A percentile compares a stretch with the other conserved stretches of the same genome.
Evolutionary conservation across 2,329 filamentous ascomycete species (phyloP).

Genomic region (Ascomycota sp.): DNA sequence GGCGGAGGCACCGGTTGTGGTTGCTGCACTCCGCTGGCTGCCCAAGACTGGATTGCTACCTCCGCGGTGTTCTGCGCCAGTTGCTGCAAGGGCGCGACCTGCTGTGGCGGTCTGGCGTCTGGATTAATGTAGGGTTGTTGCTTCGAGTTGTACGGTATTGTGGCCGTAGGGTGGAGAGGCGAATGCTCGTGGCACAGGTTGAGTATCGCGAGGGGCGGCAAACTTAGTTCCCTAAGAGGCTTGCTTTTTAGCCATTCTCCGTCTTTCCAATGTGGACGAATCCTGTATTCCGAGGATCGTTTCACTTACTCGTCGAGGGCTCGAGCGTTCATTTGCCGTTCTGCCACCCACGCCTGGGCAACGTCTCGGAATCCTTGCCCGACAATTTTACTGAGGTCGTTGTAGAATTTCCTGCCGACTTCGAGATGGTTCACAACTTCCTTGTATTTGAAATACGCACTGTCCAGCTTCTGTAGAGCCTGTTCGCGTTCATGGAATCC

Average conservation of each 20-base stretch:
- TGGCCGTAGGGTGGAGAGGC: neutral
- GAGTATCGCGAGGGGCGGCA: slow-evolving; percentile 26
- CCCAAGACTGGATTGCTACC: slow-evolving; percentile 36
- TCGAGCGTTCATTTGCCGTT: slow-evolving; percentile 59
- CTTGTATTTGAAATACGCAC: slow-evolving; percentile 87
- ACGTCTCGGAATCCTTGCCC: slow-evolving; percentile 54
- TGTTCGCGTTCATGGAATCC: slow-evolving; percentile 55
- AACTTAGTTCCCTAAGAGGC: slow-evolving; percentile 22
- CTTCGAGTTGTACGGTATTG: slow-evolving; percentile 2
- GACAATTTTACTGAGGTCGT: slow-evolving; percentile 76
- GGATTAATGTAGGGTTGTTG: slow-evolving; percentile 4
- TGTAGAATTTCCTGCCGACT: slow-evolving; percentile 86
- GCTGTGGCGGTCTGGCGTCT: slow-evolving; percentile 1
- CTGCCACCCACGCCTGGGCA: slow-evolving; percentile 56
- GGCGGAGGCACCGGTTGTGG: slow-evolving; percentile 23
- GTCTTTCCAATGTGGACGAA: too few relatives aligned
- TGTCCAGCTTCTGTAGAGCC: slow-evolving; percentile 70
- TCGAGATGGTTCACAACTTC: slow-evolving; percentile 85
- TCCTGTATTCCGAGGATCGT: too few relatives aligned
- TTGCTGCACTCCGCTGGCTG: slow-evolving; percentile 30
- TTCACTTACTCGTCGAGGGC: slow-evolving; percentile 54
- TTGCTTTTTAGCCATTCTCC: slow-evolving; percentile 1
- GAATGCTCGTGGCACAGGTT: slow-evolving; percentile 12
- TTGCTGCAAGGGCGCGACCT: slow-evolving; percentile 2
- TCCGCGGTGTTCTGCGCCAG: slow-evolving; percentile 15